Conservation (phyloP, 139 green algal genomes). For the Tetraselmis striata region DNA sequence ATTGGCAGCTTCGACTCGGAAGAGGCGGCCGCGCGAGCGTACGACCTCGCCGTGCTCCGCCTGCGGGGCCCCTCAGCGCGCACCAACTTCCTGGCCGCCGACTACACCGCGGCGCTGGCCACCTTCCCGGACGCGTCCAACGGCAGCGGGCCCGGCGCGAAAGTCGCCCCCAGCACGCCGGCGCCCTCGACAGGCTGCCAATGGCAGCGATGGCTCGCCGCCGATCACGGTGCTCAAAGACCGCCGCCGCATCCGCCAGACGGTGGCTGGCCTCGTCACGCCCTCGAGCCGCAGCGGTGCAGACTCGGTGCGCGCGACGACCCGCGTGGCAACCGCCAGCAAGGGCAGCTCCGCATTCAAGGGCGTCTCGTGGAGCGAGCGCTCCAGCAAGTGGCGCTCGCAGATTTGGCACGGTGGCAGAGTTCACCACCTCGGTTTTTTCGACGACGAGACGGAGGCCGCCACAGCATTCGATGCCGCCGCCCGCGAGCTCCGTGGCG, state of each 20-base stretch:
- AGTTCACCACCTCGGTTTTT: not conserved
- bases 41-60: slow-evolving; percentile 49
- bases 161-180: no score
- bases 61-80: slow-evolving; percentile 34
- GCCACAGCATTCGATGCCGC: not conserved
- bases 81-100: slow-evolving; percentile 35
- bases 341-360: slow-evolving; percentile 29
- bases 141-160: no score
- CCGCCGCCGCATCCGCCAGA: not conserved
- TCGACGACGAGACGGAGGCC: not conserved
- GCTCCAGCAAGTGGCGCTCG: slow-evolving; percentile 30
- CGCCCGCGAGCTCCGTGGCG: not conserved
- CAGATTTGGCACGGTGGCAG: slow-evolving; percentile 4
- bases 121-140: not conserved
- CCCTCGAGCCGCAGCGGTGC: no score
- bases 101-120: not conserved
- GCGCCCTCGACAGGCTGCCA: no score
- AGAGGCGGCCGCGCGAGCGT: slow-evolving; percentile 48
- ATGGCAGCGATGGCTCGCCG: no score
- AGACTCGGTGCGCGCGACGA: not conserved
- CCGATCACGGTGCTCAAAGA: no score
- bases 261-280: not conserved
- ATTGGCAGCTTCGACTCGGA: slow-evolving; percentile 58
- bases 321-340: not conserved
- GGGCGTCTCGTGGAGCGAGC: slow-evolving; percentile 35